Evolutionary conservation across 345 rosid genomes (phyloP).

Genomic region (Dipteronia sinensis): DNA sequence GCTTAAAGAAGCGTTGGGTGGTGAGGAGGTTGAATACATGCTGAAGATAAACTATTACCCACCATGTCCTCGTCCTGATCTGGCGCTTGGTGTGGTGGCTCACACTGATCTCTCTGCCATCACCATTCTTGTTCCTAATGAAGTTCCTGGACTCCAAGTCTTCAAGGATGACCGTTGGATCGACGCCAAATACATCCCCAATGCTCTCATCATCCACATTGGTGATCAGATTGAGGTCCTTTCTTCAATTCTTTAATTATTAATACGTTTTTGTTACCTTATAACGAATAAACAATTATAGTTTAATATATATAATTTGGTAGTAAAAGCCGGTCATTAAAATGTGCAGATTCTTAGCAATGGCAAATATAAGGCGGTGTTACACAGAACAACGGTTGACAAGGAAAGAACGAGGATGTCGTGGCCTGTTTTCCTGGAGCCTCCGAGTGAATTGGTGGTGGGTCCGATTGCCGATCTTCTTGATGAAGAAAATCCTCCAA

Average conservation of each 20-base stretch:
- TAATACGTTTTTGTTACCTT: no score
- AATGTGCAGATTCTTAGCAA: slow-evolving; percentile 67
- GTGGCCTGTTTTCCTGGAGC: slow-evolving; percentile 95
- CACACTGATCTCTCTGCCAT: slow-evolving; percentile 78
- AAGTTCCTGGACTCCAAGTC: slow-evolving; percentile 85
- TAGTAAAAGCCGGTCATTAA: no score
- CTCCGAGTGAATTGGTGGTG: slow-evolving; percentile 56
- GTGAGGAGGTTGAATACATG: slow-evolving; percentile 60
- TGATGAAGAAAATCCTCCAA: slow-evolving; percentile 45
- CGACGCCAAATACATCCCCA: slow-evolving; percentile 67
- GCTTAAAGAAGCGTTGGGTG: slow-evolving; percentile 60
- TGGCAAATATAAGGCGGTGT: slow-evolving; percentile 64
- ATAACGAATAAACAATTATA: no score
- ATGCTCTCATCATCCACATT: slow-evolving; percentile 72
- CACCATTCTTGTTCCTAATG: slow-evolving; percentile 81
- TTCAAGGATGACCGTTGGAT: slow-evolving; percentile 71
- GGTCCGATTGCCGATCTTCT: slow-evolving; percentile 70
- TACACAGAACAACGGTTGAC: slow-evolving; percentile 71
- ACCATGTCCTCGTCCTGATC: slow-evolving; percentile 89
- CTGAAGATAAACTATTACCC: slow-evolving; percentile 88
- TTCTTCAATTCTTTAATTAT: neutral
- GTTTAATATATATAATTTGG: no score
- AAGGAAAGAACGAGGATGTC: slow-evolving; percentile 86
- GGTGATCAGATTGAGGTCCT: slow-evolving; percentile 90
- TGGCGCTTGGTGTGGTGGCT: slow-evolving; percentile 73